Evolutionary conservation across 2,329 filamentous ascomycete species (phyloP), one percentile per base, ranked within the genome.

Genomic region (Trichophyton simii): DNA sequence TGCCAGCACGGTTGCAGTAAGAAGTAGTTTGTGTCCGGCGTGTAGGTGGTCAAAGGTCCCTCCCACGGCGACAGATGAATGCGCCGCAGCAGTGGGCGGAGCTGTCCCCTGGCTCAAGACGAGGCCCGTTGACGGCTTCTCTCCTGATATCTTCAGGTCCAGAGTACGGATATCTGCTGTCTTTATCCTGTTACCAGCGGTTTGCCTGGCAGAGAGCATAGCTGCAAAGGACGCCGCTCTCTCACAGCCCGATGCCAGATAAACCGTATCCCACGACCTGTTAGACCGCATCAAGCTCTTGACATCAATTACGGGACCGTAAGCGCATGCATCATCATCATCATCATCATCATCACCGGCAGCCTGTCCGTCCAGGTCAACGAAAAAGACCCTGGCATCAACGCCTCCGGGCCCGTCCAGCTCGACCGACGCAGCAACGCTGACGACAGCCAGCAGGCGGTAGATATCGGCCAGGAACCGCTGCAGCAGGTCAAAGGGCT

Each of bases 41-140:
- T 99, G 94, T 22, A 99, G 82, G 74, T 97, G 91, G 72, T 99
- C 94, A 75, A 97, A 99, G 0, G 94, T 99, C 8, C 94, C 94
- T 34, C 92, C 94, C 11, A 97, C 83, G 59, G 87, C 89, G 58
- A 95, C 87, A 13, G 83, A 81, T 63, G 79, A 75, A 71, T 88
- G 82, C 48, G 67, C 65, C 15, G 58, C 54, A 22, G 59, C 59
- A 18, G 59, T 52, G 7, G n/a, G 60, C 3, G 67, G 63, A 7
- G 44, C 18, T 48, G 18, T 20, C n/a, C 20, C 44, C 3, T 22
- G 9, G 22, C 25, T 18, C 44, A 48, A 20, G 18, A 48, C 9
- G 2, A 48, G 44, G 20, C 67, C 44, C 9, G n/a, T 25, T 9
- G 20, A 25, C 13, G 9, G 55, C n/a, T 42, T n/a, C 2, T 38